Conservation (phyloP, 148 eudicot genomes). For the Fagopyrum tataricum region DNA sequence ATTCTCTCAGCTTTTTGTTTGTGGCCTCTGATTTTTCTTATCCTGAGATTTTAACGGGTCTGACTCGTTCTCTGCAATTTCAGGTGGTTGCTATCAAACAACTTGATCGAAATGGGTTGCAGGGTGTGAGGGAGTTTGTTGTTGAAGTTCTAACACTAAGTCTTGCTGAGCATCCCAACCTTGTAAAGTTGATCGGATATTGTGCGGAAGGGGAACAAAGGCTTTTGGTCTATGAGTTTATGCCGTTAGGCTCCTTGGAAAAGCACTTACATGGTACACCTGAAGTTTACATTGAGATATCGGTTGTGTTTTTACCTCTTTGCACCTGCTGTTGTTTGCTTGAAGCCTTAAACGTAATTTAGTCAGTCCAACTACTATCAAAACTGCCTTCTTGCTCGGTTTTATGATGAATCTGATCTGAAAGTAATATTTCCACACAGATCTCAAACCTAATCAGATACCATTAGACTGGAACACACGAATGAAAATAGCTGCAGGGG, state of each 20-base stretch:
- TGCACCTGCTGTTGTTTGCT: not conserved
- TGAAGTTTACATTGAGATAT: not conserved
- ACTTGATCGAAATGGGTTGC: conserved; percentile 63
- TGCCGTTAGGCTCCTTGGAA: conserved; percentile 82
- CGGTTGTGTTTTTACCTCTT: not conserved
- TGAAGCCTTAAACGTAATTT: not conserved
- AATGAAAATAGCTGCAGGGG: conserved; percentile 16
- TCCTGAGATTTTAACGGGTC: not conserved
- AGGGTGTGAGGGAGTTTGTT: conserved; percentile 70
- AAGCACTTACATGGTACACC: conserved; percentile 66
- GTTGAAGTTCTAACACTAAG: conserved; percentile 75
- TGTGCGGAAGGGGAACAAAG: conserved; percentile 84
- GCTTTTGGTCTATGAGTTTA: conserved; percentile 77
- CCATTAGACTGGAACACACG: conserved; percentile 16
- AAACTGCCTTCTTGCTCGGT: not conserved
- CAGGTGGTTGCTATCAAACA: conserved; percentile 81
- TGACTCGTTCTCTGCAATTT: not conserved
- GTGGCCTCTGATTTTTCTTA: conserved; percentile 5
- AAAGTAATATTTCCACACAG: not conserved
- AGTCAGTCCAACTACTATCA: not conserved
- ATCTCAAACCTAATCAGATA: conserved; percentile 10
- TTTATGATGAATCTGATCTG: not conserved
- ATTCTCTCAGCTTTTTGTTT: not conserved
- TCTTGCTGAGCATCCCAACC: conserved; percentile 69
- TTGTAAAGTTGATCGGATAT: conserved; percentile 78